Evolutionary conservation across 768 basidiomycete species (phyloP), one percentile per base, ranked within the genome.

Genomic region (Trametes gibbosa): DNA sequence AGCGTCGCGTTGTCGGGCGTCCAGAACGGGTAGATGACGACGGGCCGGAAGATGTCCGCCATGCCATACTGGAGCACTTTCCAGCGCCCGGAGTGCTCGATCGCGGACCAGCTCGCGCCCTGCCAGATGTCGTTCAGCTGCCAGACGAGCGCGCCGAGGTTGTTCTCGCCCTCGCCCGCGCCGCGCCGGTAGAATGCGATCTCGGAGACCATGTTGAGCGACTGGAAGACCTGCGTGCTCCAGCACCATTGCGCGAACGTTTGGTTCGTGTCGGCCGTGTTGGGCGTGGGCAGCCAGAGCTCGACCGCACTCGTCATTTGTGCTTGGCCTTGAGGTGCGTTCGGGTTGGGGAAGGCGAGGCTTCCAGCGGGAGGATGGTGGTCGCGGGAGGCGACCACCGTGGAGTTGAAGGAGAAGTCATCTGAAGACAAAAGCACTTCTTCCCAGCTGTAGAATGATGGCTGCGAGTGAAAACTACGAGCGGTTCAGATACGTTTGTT

Each of bases 201-300:
- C 65, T 85, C 73, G n/a, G 82, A 75, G n/a, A 78, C 74, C 74
- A 84, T 83, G 45, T 80, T 78, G 76, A 84, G 77, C 19, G 79
- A 73, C 62, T 84, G 84, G 78, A 84, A 84, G 19, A 84, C 62
- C 63, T 84, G 84, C 3, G 83, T 84, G 68, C 81, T 82, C 74
- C 77, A 85, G 69, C 81, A 84, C 83, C 83, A 84, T 65, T 84
- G 82, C 0, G 83, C 80, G 67, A 85, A 84, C 0, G 83, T 84
- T 64, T 82, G 78, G 58, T 85, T 83, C 19, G 76, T 56, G 64
- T 82, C 74, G 17, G 75, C 59, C 1, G 79, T 81, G 14, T 68
- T 69, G 2, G 83, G 83, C 0, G 77, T 79, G 1, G 83, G 82
- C 14, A 84, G 76, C 81, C 82, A 84, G n/a, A 74, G 62, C 58